Evolutionary conservation across 2,329 filamentous ascomycete species (phyloP), one percentile per base, ranked within the genome.

Genomic region (Penicillium glabrum): DNA sequence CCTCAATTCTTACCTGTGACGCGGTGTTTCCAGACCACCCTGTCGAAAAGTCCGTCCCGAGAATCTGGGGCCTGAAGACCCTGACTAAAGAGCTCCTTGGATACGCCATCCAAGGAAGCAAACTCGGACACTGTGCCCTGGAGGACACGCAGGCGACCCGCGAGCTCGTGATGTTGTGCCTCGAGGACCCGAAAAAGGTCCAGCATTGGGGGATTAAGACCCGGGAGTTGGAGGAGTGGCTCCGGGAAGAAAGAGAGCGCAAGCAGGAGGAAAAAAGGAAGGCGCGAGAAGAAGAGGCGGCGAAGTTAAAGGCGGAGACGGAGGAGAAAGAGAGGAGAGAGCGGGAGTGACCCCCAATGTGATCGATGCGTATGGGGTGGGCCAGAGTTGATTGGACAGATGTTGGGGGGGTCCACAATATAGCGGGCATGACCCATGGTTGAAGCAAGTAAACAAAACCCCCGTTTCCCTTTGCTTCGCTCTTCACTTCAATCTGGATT

Each of bases 141-240:
- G 79, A 83, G 62, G 79, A 83, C 67, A 77, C 80, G 0, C 72
- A 80, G 33, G 81, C 82, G 0, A 72, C 77, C 0, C 74, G 82
- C 8, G 80, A 83, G 62, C 62, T 84, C 46, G 72, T 77, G 5
- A 65, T 84, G 2, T 81, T 74, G 72, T 78, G 74, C 54, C 61
- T 80, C n/a, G 70, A 69, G 54, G 71, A 80, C n/a, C 67, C 67
- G 3, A 66, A 72, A 1, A 59, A 57, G 13, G 67, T 82, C 9
- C 57, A 64, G 3, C 65, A 45, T 19, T 78, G 76, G 74, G 78
- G 63, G 1, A 49, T 49, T 19, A 39, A 49, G 27, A 23, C 46
- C 13, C 58, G 55, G 10, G 26, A 50, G 2, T 14, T 35, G 8
- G 59, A 56, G 23, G 33, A 47, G 29, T 41, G 48, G 49, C 41